phyloP scores from a whole-genome alignment of 495 filamentous ascomycete species.

The Penicillium pulvis region DNA sequence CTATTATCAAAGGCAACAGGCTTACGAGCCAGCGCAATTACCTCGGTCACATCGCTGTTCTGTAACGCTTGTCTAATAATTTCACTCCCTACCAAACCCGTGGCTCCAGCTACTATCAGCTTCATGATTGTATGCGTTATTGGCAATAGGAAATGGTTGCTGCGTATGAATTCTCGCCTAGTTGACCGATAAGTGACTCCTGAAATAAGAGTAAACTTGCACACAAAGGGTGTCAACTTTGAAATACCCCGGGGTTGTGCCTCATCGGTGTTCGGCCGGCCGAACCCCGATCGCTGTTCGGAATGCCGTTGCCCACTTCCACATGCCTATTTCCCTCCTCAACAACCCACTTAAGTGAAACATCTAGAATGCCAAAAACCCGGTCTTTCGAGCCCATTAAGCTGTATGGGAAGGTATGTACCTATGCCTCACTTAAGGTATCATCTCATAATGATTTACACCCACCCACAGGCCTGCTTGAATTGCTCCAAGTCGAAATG shows the following conservation, averaged over 20 bases:
- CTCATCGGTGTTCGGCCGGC: conserved; percentile 9
- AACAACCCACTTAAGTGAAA: neutral
- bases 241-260: no score
- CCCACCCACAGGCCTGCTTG: conserved; percentile 40
- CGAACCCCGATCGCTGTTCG: conserved; percentile 9
- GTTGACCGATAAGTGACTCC: no score
- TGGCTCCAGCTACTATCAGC: conserved; percentile 52
- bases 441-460: neutral
- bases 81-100: conserved; percentile 49
- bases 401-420: neutral
- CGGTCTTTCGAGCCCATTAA: neutral
- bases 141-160: neutral
- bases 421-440: neutral
- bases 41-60: conserved; percentile 37
- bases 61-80: conserved; percentile 45
- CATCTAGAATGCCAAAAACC: neutral
- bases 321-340: neutral
- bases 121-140: conserved; percentile 40
- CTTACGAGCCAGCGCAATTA: conserved; percentile 45
- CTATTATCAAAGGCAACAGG: conserved; percentile 30
- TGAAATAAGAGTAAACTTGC: neutral
- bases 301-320: neutral
- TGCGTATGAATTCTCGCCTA: no score
- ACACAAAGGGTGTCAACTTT: neutral
- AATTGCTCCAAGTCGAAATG: conserved; percentile 56